Evolutionary conservation across 306 rosid genomes (phyloP).

Genomic region (Lathyrus sativus): DNA sequence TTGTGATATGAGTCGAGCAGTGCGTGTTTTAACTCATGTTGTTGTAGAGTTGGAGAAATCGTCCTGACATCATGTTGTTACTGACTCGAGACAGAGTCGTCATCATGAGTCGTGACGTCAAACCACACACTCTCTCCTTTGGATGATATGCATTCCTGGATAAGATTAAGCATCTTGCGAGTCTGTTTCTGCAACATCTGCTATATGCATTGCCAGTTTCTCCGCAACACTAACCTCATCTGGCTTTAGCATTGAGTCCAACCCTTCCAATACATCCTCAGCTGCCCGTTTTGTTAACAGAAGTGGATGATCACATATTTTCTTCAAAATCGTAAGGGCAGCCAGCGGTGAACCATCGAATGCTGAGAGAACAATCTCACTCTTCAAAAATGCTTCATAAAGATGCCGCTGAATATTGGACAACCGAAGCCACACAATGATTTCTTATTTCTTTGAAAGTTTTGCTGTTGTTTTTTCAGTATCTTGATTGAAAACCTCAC

Average conservation of each 20-base stretch:
- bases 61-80: no score
- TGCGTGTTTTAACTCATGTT: no score
- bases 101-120: no score
- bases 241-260: conserved; percentile 71
- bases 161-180: no score
- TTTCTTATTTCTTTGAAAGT: conserved; percentile 79
- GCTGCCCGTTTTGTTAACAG: conserved; percentile 91
- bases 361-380: conserved; percentile 90
- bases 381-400: conserved; percentile 78
- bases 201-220: conserved; percentile 75
- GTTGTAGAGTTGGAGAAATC: no score
- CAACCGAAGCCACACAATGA: conserved; percentile 84
- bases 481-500: conserved; percentile 79
- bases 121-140: no score
- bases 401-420: conserved; percentile 78
- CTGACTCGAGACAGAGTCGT: no score
- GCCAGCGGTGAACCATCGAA: conserved; percentile 93
- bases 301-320: conserved; percentile 93
- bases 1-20: no score
- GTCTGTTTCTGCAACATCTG: conserved; percentile 73
- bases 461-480: conserved; percentile 51
- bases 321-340: conserved; percentile 86
- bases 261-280: conserved; percentile 86
- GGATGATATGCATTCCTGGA: no score
- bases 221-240: conserved; percentile 71